Base-by-base conservation (phyloP, 106 monocot genomes). In the Alisma plantagoaquatica region DNA sequence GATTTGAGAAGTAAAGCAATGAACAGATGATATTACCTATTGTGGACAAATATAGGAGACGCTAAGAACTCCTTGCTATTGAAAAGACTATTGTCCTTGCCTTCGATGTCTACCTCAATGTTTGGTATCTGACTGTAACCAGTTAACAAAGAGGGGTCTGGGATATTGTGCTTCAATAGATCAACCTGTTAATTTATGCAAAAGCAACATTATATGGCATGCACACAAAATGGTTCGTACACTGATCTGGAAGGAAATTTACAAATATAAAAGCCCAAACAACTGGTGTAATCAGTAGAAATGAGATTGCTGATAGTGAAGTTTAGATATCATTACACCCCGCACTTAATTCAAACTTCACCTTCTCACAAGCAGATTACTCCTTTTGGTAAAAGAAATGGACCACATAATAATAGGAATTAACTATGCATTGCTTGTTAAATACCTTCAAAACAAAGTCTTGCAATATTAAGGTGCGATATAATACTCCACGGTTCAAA, bases 101-200 rank as follows among this genome's bases (percentile, higher is more conserved):
- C 74, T 55, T 92, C 92, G 49, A 79, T 85, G 33, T 79, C 90
- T 54, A n/a, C 16, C 2, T 24, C 72, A 69, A 61, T 8, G 64
- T 20, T 65, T 29, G 69, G 64, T 48, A 50, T 62, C 27, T 76
- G 83, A 24, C 56, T 22, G 46, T 76, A 51, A 18, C 63, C 64
- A 43, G 70, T 43, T 41, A 77, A 56, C 17, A 63, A 38, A 51
- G 98, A 98, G 56, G 98, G 90, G 59, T 98, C 98, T 33, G 82
- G 85, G 59, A 98, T 76, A 15, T 53, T 63, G 58, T 98, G 98
- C 69, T 98, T 98, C 70, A 98, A 64, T 72, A 98, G 71, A 66
- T 90, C 82, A 61, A 90, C 85, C 98, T 90, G 47, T 51, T 53
- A 18, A 73, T 30, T 22, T 7, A 38, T 7, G 35, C 14, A 7